phyloP scores from a whole-genome alignment of 1,284 basidiomycete genomes.

The Prillingera fragicola region DNA sequence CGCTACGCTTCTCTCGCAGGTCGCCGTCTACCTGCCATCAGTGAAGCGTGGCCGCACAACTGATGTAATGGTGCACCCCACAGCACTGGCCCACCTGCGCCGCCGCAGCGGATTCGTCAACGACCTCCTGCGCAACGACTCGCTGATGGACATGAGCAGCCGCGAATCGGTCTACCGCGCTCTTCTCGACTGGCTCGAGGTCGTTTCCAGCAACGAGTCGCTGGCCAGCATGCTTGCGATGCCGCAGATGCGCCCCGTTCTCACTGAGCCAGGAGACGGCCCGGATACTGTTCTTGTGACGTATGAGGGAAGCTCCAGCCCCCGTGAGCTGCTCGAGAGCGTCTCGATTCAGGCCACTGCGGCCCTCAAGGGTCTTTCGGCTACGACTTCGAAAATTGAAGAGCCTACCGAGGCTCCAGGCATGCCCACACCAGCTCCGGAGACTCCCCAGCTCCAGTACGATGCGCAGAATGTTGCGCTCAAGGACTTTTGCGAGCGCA shows the following conservation, averaged over 20 bases:
- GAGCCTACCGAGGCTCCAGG: no score
- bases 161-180: conserved; percentile 79
- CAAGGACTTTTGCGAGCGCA: conserved; percentile 56
- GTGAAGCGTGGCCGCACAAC: conserved; percentile 66
- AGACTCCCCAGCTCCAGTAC: no score
- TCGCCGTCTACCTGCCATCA: conserved; percentile 72
- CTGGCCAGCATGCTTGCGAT: conserved; percentile 90
- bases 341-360: conserved; percentile 83
- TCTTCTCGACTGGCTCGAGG: conserved; percentile 83
- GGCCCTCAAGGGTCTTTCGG: conserved; percentile 74
- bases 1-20: conserved; percentile 59
- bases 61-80: conserved; percentile 82
- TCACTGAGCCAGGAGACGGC: conserved; percentile 6
- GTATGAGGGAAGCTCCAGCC: conserved; percentile 82
- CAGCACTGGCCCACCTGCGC: conserved; percentile 77
- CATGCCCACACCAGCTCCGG: no score
- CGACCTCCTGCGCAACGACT: conserved; percentile 78
- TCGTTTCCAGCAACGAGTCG: conserved; percentile 83
- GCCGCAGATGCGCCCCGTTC: conserved; percentile 71
- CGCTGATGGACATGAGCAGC: conserved; percentile 84
- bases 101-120: conserved; percentile 81
- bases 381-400: conserved; percentile 33
- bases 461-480: conserved; percentile 49
- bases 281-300: conserved; percentile 50
- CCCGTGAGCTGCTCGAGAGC: conserved; percentile 79